Percentiles rank a stretch among this genome's conserved stretches.
Evolutionary conservation across 1,284 basidiomycete genomes (phyloP).

Genomic region (Peniophora sp.): DNA sequence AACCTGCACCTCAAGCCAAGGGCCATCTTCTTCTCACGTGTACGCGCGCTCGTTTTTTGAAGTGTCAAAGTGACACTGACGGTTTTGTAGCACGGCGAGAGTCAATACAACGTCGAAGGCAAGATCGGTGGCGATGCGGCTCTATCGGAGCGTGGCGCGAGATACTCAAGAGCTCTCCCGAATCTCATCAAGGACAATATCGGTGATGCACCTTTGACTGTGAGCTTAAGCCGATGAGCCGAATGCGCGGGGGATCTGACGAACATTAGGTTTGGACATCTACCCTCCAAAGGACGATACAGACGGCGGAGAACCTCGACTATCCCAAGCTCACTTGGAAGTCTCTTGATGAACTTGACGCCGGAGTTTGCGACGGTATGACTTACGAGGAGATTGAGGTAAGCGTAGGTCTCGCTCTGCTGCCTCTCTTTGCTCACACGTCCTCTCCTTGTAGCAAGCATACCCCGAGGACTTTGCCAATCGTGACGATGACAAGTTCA

Average conservation of each 20-base stretch:
- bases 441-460: constrained; percentile 51
- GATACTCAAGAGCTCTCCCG: constrained; percentile 85
- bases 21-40: constrained; percentile 94
- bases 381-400: constrained; percentile 99
- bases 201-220: constrained; percentile 83
- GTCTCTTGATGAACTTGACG: constrained; percentile 95
- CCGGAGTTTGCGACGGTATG: constrained; percentile 99
- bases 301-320: constrained; percentile 78
- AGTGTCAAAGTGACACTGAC: too few species aligned
- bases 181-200: constrained; percentile 87
- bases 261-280: constrained; percentile 84
- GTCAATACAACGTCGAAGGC: constrained; percentile 93
- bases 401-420: constrained; percentile 11
- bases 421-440: not conserved
- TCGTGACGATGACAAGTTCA: constrained; percentile 99
- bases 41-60: constrained; percentile 29
- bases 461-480: constrained; percentile 99
- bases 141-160: constrained; percentile 77
- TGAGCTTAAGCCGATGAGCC: constrained; percentile 25
- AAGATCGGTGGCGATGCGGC: constrained; percentile 96
- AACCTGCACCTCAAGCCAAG: constrained; percentile 96
- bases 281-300: constrained; percentile 86
- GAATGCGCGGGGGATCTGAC: not conserved
- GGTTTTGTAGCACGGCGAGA: constrained; percentile 82
- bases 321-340: constrained; percentile 98